Evolutionary conservation across 2,329 filamentous ascomycete genomes (phyloP), one percentile per base, ranked within the genome.

Genomic region (Aurifilum marmelostoma): DNA sequence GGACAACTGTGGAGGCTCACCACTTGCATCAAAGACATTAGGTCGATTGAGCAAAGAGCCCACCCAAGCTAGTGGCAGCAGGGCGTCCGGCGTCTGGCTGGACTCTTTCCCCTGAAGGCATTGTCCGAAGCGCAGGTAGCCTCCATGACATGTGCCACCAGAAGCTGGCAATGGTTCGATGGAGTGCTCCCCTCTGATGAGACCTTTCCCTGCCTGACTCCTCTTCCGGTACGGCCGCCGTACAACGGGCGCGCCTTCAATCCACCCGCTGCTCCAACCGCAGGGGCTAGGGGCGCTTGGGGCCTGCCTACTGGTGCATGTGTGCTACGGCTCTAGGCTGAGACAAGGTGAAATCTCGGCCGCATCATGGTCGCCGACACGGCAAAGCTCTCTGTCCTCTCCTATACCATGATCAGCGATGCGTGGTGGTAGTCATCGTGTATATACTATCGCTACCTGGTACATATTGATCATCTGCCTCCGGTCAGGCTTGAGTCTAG

Each of bases 361-460:
- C 39, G 47, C 12, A n/a, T 21, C 16, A 32, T 63, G 61, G 61
- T 63, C 61, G 61, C 61, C 61, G 61, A 63, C 61, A n/a, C 61
- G 61, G 61, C 41, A 43, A 47, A 32, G 39, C 24, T 50, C 24
- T 24, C n/a, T 43, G 21, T 12, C 1, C 14, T 39, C n/a, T n/a
- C 24, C 21, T 8, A 9, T 8, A 8, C 32, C 29, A 59, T 29
- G 56, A 59, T 59, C 56, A 32, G 29, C 56, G 56, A 59, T 29
- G 56, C 56, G 29, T 59, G 56, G 18, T 47, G 43, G 18, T 47
- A 59, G 32, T 18, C 29, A 37, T 37, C 32, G 29, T 59, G 32
- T 59, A 29, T n/a, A n/a, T 24, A n/a, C n/a, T n/a, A n/a, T n/a
- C n/a, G n/a, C n/a, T n/a, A n/a, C 56, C 29, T 37, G 29, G 6